Percentiles rank a stretch among this genome's conserved stretches.
Conservation (phyloP, 2,329 filamentous ascomycete genomes). For the Tolypocladium endophyticum region DNA sequence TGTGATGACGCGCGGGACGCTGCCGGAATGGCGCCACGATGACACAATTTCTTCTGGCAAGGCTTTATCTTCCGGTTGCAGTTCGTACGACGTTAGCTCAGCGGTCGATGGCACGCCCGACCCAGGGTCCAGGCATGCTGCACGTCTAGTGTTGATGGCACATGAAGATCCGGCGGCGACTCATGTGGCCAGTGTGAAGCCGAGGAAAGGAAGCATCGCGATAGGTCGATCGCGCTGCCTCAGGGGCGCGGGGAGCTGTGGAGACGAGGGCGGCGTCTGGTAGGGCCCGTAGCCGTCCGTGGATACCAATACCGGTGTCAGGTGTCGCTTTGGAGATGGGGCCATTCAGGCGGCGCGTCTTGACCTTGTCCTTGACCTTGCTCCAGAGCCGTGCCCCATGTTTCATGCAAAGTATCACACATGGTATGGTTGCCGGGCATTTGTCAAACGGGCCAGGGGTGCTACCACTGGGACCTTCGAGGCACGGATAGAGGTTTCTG, state of each 20-base stretch:
- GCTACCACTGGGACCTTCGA: not conserved
- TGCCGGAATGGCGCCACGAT: conserved; percentile 3
- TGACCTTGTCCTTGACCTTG: not conserved
- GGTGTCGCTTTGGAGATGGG: not conserved
- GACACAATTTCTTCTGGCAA: not conserved
- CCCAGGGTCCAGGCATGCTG: not conserved
- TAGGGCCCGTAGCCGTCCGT: not conserved
- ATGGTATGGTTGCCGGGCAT: conserved; percentile 1
- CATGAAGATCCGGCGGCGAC: not conserved
- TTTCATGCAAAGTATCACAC: conserved; percentile 4
- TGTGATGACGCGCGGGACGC: not conserved
- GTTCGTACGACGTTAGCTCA: not conserved
- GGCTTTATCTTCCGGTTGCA: conserved; percentile 1
- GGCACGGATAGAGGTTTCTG: not conserved
- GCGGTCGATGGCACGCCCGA: not conserved
- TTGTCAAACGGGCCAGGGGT: conserved; percentile 4
- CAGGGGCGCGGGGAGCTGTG: not conserved
- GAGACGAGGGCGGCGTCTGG: not conserved
- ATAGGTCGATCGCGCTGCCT: not conserved
- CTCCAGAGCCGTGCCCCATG: not conserved
- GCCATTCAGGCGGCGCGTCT: not conserved
- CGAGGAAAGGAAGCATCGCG: conserved; percentile 1
- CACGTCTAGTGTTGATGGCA: not conserved
- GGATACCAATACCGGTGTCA: not conserved
- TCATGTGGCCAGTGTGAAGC: not conserved